phyloP scores from a whole-genome alignment of 2,329 filamentous ascomycete species.

The Xylariaceae sp. region DNA sequence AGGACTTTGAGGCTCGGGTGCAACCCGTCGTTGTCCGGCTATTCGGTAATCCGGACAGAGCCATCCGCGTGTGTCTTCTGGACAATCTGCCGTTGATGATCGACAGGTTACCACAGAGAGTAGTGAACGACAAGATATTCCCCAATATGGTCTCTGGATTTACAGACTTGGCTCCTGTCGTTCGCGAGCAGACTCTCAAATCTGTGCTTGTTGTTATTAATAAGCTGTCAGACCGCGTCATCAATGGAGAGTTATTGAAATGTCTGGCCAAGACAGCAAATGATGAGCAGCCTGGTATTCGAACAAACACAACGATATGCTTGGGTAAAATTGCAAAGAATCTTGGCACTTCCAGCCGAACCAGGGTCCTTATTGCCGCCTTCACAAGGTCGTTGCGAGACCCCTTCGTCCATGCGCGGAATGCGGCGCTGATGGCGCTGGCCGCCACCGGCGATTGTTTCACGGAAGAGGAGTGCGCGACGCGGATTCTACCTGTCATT shows the following conservation, averaged over 20 bases:
- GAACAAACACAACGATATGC: slow-evolving; percentile 97
- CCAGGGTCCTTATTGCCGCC: slow-evolving; percentile 88
- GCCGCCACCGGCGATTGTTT: slow-evolving; percentile 82
- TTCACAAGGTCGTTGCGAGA: slow-evolving; percentile 86
- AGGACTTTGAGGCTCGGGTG: slow-evolving; percentile 81
- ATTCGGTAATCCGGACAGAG: slow-evolving; percentile 87
- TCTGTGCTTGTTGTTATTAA: slow-evolving; percentile 80
- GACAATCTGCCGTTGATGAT: slow-evolving; percentile 90
- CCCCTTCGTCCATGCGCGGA: slow-evolving; percentile 90
- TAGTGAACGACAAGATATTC: slow-evolving; percentile 95
- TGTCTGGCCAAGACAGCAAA: slow-evolving; percentile 94
- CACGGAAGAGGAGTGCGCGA: slow-evolving; percentile 81
- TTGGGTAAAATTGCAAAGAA: slow-evolving; percentile 93
- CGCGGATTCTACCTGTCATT: slow-evolving; percentile 74
- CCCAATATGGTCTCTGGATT: slow-evolving; percentile 96
- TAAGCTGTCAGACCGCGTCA: slow-evolving; percentile 85
- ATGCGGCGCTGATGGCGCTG: slow-evolving; percentile 80
- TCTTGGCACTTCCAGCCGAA: slow-evolving; percentile 67
- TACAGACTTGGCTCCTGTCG: slow-evolving; percentile 81
- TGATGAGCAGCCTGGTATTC: slow-evolving; percentile 93
- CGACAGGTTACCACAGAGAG: slow-evolving; percentile 77
- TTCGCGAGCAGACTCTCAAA: slow-evolving; percentile 93
- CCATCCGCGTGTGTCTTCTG: slow-evolving; percentile 82
- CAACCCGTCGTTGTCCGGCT: slow-evolving; percentile 81
- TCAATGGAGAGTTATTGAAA: slow-evolving; percentile 88